Percentiles rank a stretch among this genome's conserved stretches.
phyloP scores from a whole-genome alignment of 345 rosid genomes.

The Microcos paniculata region DNA sequence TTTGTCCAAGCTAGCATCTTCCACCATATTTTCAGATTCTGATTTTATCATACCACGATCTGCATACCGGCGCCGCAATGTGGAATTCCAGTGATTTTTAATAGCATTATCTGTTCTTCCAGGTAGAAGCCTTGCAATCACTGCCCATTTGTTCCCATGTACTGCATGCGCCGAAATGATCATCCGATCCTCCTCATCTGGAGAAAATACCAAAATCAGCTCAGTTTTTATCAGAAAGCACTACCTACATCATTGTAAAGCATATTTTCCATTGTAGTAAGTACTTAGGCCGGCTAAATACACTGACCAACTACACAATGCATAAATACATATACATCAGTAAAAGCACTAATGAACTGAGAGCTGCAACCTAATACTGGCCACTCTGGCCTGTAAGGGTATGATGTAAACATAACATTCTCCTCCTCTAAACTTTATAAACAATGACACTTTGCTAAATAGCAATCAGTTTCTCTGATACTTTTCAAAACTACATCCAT shows the following conservation, averaged over 20 bases:
- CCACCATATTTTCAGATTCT: constrained; percentile 36
- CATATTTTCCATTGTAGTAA: background rate
- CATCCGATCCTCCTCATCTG: constrained; percentile 76
- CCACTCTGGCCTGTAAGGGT: background rate
- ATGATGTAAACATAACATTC: background rate
- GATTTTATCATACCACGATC: constrained; percentile 33
- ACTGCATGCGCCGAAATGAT: constrained; percentile 63
- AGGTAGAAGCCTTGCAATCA: constrained; percentile 69
- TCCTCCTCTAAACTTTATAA: background rate
- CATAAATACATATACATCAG: background rate
- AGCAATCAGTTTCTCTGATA: background rate
- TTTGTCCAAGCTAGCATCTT: constrained; percentile 46
- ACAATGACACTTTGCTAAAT: background rate
- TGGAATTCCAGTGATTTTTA: constrained; percentile 90
- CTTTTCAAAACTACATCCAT: no score
- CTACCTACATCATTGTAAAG: background rate
- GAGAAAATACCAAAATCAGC: constrained; percentile 16
- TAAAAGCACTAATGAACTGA: background rate
- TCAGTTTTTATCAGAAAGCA: constrained; percentile 7
- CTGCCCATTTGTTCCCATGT: constrained; percentile 91
- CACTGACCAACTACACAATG: background rate
- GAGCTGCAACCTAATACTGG: no score
- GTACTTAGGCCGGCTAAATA: no score
- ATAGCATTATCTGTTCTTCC: constrained; percentile 94
- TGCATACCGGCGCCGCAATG: constrained; percentile 56